Conservation (phyloP, 495 filamentous ascomycete species). For the Penicillium cosmopolitanum region DNA sequence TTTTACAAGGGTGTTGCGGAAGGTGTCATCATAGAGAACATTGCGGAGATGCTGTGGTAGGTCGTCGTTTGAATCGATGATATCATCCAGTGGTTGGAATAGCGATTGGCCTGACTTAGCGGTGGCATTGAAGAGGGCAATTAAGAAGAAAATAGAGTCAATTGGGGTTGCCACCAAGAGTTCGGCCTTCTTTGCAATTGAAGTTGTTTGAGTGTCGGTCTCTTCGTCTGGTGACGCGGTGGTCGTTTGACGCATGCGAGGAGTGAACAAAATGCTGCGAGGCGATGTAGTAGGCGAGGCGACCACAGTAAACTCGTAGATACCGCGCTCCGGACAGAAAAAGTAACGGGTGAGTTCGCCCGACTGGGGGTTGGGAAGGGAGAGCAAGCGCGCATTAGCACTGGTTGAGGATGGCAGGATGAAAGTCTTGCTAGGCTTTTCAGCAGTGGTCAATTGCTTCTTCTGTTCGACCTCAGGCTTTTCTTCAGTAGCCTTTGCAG, state of each 20-base stretch:
- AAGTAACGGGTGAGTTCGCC: conserved; percentile 69
- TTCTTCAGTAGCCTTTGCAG: conserved; percentile 25
- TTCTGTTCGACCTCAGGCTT: conserved; percentile 17
- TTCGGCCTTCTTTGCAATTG: conserved; percentile 62
- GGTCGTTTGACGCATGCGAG: conserved; percentile 9
- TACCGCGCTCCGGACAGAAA: conserved; percentile 74
- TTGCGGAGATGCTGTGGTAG: conserved; percentile 58
- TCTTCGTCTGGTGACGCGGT: conserved; percentile 16
- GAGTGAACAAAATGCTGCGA: conserved; percentile 42
- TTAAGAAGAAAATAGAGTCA: conserved; percentile 81
- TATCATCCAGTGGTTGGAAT: conserved; percentile 80
- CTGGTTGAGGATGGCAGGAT: conserved; percentile 73
- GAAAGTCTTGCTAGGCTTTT: conserved; percentile 68
- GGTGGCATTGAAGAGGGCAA: conserved; percentile 63
- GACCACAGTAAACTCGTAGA: conserved; percentile 87
- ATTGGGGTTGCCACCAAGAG: conserved; percentile 81
- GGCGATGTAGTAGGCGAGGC: conserved; percentile 53
- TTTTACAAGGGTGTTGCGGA: conserved; percentile 44
- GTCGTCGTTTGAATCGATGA: conserved; percentile 69
- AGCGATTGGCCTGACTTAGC: conserved; percentile 48
- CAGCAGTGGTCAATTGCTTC: conserved; percentile 23
- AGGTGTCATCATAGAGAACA: conserved; percentile 54
- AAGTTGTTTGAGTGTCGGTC: conserved; percentile 16
- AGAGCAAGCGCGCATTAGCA: conserved; percentile 68
- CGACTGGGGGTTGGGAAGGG: conserved; percentile 78